A percentile compares a stretch with the other conserved stretches of the same genome.
phyloP scores from a whole-genome alignment of 1,139 yeast genomes.

The Nakaseomyces bracarensis region DNA sequence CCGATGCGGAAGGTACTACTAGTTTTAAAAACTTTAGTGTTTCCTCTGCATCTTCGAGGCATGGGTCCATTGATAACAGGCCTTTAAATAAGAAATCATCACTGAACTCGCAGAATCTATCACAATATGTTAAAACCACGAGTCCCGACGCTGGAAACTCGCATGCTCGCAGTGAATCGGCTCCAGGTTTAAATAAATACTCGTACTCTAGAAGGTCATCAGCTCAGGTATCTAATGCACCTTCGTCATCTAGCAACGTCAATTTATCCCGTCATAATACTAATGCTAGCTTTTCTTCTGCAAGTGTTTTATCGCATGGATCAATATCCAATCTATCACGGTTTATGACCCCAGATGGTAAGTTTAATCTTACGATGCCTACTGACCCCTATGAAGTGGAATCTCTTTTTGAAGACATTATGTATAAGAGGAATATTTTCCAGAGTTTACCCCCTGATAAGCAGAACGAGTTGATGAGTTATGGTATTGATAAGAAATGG shows the following conservation, averaged over 20 bases:
- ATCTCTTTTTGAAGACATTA: slow-evolving; percentile 54
- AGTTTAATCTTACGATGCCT: slow-evolving; percentile 45
- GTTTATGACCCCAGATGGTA: slow-evolving; percentile 29
- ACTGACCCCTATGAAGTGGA: slow-evolving; percentile 53
- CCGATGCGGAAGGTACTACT: not conserved
- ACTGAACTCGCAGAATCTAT: slow-evolving; percentile 25
- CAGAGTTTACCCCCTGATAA: slow-evolving; percentile 72
- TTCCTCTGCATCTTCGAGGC: slow-evolving; percentile 11
- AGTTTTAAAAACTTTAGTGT: not conserved
- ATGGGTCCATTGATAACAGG: slow-evolving; percentile 15
- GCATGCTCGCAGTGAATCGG: slow-evolving; percentile 20
- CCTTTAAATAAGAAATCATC: slow-evolving; percentile 27
- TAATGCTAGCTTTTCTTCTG: slow-evolving; percentile 21
- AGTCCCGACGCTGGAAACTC: slow-evolving; percentile 9
- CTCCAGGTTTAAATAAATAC: slow-evolving; percentile 22
- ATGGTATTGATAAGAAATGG: slow-evolving; percentile 79
- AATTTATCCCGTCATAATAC: slow-evolving; percentile 22
- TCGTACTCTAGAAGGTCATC: slow-evolving; percentile 29
- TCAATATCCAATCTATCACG: slow-evolving; percentile 24
- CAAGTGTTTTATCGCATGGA: slow-evolving; percentile 28
- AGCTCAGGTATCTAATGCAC: slow-evolving; percentile 14
- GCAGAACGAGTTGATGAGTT: slow-evolving; percentile 67
- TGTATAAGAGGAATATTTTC: slow-evolving; percentile 72
- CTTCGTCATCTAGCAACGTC: slow-evolving; percentile 2
- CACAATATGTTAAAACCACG: slow-evolving; percentile 23